Conservation (phyloP, 169 alveolate genomes). For the Perkinsus olseni region DNA sequence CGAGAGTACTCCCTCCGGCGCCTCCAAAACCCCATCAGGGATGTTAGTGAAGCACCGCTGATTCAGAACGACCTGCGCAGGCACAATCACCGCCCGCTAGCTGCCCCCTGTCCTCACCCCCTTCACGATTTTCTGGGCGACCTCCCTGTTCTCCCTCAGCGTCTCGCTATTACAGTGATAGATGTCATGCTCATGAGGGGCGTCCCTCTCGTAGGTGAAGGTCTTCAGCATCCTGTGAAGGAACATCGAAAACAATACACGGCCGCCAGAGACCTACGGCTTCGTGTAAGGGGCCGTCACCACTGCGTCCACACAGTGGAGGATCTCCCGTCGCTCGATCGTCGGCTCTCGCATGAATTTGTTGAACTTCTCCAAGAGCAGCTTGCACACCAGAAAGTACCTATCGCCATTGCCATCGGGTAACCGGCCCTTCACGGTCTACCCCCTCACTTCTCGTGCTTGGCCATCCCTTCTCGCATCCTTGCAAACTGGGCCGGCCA, state of each 20-base stretch:
- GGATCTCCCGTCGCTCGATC: neutral
- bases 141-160: neutral
- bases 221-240: neutral
- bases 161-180: neutral
- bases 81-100: neutral
- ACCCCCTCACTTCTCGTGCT: neutral
- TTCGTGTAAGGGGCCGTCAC: neutral
- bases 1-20: neutral
- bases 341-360: neutral
- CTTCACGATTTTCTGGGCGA: neutral
- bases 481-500: neutral
- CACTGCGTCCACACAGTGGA: neutral
- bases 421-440: neutral
- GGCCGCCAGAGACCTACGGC: neutral
- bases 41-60: neutral
- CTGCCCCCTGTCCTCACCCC: neutral
- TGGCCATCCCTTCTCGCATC: neutral
- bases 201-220: neutral
- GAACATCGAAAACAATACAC: neutral
- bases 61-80: neutral
- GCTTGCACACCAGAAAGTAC: neutral
- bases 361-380: neutral
- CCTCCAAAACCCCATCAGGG: neutral
- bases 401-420: neutral
- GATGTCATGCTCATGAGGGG: neutral